phyloP scores from a whole-genome alignment of 352 stramenopile genomes.

The Pythium rhizo-oryzae region DNA sequence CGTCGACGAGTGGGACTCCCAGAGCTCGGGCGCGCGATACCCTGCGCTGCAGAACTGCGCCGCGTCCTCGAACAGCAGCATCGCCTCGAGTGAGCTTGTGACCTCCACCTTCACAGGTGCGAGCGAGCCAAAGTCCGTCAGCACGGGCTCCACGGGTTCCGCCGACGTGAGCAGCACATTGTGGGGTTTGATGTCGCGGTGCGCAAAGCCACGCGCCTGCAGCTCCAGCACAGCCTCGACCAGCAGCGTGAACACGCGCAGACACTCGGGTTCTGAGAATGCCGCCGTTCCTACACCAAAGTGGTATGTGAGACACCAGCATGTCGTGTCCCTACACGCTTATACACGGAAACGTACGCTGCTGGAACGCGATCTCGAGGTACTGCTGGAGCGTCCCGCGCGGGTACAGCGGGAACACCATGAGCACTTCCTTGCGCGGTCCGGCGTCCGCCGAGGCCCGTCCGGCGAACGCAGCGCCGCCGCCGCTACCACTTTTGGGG shows the following conservation, averaged over 20 bases:
- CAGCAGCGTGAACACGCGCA: constrained; percentile 58
- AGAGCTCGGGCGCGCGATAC: constrained; percentile 93
- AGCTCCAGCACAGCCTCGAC: constrained; percentile 60
- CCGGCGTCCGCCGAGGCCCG: background rate
- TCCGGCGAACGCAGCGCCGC: too few relatives aligned
- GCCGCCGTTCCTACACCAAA: constrained; percentile 25
- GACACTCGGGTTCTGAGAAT: constrained; percentile 51
- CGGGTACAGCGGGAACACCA: constrained; percentile 60
- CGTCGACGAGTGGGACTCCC: constrained; percentile 46
- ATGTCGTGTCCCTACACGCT: too few relatives aligned
- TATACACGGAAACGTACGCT: constrained; percentile 22
- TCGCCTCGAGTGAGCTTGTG: constrained; percentile 39
- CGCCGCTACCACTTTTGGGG: constrained; percentile 5
- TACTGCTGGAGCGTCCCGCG: constrained; percentile 61
- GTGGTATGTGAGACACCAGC: background rate
- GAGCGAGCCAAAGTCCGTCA: constrained; percentile 83
- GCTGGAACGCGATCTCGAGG: constrained; percentile 41
- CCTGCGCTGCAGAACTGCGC: constrained; percentile 82
- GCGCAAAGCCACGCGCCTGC: constrained; percentile 55
- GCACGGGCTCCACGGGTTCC: constrained; percentile 47
- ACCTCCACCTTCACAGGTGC: constrained; percentile 42
- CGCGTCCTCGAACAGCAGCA: constrained; percentile 79
- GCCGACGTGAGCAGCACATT: constrained; percentile 63
- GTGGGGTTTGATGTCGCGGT: constrained; percentile 80
- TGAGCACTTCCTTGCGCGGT: constrained; percentile 51